Evolutionary conservation across 176 grass and related monocot species (phyloP).

Genomic region (Bolboschoenus planiculmis): DNA sequence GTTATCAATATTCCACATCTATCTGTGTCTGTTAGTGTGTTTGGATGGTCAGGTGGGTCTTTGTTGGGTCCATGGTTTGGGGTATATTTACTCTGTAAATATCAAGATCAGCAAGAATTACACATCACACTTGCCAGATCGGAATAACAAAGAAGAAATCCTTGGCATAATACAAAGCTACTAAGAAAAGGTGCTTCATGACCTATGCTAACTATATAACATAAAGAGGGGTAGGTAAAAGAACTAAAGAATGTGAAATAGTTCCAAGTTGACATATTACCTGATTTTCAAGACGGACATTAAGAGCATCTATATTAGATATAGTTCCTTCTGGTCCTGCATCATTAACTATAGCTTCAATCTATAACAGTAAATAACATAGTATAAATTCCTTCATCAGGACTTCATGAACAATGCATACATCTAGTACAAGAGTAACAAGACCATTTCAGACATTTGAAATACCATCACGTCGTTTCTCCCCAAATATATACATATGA

Average conservation of each 20-base stretch:
- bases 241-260: neutral
- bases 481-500: neutral
- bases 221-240: neutral
- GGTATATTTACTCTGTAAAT: neutral
- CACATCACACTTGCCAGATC: neutral
- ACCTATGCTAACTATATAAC: neutral
- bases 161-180: neutral
- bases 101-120: neutral
- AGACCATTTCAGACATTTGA: neutral
- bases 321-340: slow-evolving; percentile 53
- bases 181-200: neutral
- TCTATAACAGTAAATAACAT: slow-evolving; percentile 32
- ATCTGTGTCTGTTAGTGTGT: neutral
- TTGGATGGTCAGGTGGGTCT: neutral
- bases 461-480: neutral
- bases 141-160: neutral
- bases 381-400: neutral
- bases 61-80: neutral
- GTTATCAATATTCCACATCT: neutral
- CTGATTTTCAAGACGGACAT: slow-evolving; percentile 66
- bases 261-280: slow-evolving; percentile 19
- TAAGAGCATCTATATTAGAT: slow-evolving; percentile 52
- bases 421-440: neutral
- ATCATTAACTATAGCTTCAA: slow-evolving; percentile 70
- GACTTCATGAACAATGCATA: neutral